Evolutionary conservation across 331 rosid genomes (phyloP).

Genomic region (Cydonia oblonga): DNA sequence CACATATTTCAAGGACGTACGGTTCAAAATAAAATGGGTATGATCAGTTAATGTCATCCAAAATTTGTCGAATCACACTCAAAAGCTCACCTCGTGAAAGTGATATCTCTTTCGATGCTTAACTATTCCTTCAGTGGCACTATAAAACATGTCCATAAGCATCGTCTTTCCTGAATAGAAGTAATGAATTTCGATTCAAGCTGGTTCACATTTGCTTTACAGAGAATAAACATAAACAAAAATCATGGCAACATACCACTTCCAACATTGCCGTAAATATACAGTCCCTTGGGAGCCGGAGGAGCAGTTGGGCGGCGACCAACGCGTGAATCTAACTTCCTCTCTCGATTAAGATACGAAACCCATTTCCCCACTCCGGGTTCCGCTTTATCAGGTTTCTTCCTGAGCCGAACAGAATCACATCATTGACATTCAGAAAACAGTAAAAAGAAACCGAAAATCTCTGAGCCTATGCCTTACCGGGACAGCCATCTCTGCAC

Average conservation of each 20-base stretch:
- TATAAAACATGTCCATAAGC: conserved; percentile 98
- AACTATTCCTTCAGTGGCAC: conserved; percentile 69
- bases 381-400: conserved; percentile 48
- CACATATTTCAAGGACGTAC: conserved; percentile 2
- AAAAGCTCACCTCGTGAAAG: conserved; percentile 80
- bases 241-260: conserved; percentile 45
- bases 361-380: conserved; percentile 97
- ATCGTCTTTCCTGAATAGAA: conserved; percentile 71
- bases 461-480: conserved; percentile 20
- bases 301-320: conserved; percentile 85
- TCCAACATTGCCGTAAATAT: conserved; percentile 93
- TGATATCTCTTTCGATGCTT: conserved; percentile 82
- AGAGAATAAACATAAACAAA: background rate
- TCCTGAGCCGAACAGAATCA: conserved; percentile 36
- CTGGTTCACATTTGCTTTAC: conserved; percentile 6
- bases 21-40: conserved; percentile 1
- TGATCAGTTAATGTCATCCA: background rate
- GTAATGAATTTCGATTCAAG: background rate
- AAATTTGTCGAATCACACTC: conserved; percentile 6
- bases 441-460: background rate
- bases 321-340: conserved; percentile 63
- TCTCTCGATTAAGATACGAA: conserved; percentile 90
- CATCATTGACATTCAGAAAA: background rate
- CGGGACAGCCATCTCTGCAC: conserved; percentile 43
- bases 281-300: conserved; percentile 75